Base-by-base conservation (phyloP, 1,139 yeast species). In the Yamadazyma kanchanaburiensis region DNA sequence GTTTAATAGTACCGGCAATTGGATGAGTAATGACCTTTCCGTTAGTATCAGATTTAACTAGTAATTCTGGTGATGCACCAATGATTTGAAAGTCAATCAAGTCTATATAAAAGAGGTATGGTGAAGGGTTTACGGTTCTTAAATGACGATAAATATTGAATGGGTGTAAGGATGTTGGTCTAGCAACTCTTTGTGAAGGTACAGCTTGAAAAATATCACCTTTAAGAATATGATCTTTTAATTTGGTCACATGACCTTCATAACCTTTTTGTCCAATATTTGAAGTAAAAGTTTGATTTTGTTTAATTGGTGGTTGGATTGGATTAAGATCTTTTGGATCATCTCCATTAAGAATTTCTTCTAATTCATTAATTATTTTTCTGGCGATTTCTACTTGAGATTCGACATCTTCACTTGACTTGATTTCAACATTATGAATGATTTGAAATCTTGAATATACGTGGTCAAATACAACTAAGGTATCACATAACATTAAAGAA, bases 201-300 rank as follows among this genome's bases (percentile, higher is more conserved):
- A 91, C 98, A 1, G 95, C 96, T 59, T 91, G 98, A 60, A 91
- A 85, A 34, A 91, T 86, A 52, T 91, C 97, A 32, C 98, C 98
- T 46, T 77, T 76, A 46, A 80, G 62, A 46, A 91, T 91, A 50
- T 91, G 96, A 27, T 77, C 60, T 51, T 87, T 88, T 49, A 91
- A 71, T 9, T 62, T 70, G 16, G 69, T 58, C 24, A 91, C 98
- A 55, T 86, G 95, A 26, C 49, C 50, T 58, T 91, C 95, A 53
- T 91, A 91, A 26, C 98, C 98, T 35, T 78, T 83, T 61, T 87
- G 86, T 23, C 97, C 98, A 44, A 91, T 80, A 53, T 91, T 91
- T 10, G 96, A 87, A 6, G 78, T 73, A 57, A 86, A 89, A 1
- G 71, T 63, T 50, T 83, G 88, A 42, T 71, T 61, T 26, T 67